Percentiles rank a stretch among this genome's conserved stretches.
These are phyloP conservation scores for Erysimum pusillum DNA, from an alignment of 441 rosid species.

Conservation along the genomic window DNA sequence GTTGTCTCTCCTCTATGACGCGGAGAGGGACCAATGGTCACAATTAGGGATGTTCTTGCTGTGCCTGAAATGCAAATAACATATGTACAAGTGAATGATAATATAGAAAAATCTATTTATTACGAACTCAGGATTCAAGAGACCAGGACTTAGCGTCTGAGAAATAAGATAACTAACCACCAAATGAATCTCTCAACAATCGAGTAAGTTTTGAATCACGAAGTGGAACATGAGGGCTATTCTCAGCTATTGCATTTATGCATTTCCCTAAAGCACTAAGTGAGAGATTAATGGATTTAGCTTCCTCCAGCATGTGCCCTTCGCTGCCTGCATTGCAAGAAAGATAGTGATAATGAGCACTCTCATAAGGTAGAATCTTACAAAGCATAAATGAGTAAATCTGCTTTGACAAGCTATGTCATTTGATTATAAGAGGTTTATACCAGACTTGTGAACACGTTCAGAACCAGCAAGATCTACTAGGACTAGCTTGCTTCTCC, in stretches of 20 bases:
- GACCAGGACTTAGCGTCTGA: constrained; percentile 14
- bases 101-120: constrained; percentile 1
- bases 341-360: constrained; percentile 31
- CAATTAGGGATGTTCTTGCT: constrained; percentile 94
- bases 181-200: constrained; percentile 94
- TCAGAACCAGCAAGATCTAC: constrained; percentile 99
- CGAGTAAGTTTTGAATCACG: constrained; percentile 99
- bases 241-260: constrained; percentile 98
- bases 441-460: constrained; percentile 97
- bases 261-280: constrained; percentile 98
- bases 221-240: constrained; percentile 92
- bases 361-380: constrained; percentile 9
- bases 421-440: constrained; percentile 19
- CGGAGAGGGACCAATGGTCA: constrained; percentile 97
- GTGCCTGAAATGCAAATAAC: constrained; percentile 68
- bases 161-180: constrained; percentile 67
- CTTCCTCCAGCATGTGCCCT: constrained; percentile 99
- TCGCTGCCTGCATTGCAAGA: constrained; percentile 84
- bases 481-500: constrained; percentile 91
- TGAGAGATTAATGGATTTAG: constrained; percentile 97
- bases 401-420: constrained; percentile 29
- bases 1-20: constrained; percentile 99
- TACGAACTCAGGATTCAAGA: constrained; percentile 19
- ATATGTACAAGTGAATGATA: constrained; percentile 19
- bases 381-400: constrained; percentile 22